Evolutionary conservation across 1,284 basidiomycete species (phyloP), one percentile per base, ranked within the genome.

Genomic region (Apiotrichum domesticum): DNA sequence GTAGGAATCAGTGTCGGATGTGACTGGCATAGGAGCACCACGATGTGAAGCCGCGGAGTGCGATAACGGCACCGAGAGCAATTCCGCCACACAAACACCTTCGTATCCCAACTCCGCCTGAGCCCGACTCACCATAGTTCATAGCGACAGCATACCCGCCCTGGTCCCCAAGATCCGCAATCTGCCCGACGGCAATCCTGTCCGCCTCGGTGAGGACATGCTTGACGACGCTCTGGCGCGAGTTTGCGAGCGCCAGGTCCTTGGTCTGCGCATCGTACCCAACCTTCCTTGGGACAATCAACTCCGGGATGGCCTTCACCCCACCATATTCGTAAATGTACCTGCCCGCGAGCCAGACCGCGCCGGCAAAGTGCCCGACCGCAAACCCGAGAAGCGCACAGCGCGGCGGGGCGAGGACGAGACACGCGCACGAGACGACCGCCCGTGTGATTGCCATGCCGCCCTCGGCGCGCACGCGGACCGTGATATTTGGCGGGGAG

Each of bases 161-260:
- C 75, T 96, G 92, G 71, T 93, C 87, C 52, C 85, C 80, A 45
- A 94, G 77, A 11, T 87, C 85, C 57, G 89, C 90, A 62, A 91
- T 84, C 65, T 82, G 83, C 0, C 89, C 88, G 32, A 97, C 81
- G 2, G 94, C 83, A 48, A 98, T 79, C 66, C 96, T 92, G 75
- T 99, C 96, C 9, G 90, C 92, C 72, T 98, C 96, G 0, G 94
- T 98, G 35, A 99, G 79, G 62, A 95, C 82, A 70, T 98, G 94
- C 73, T 98, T 98, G 65, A 98, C 80, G 3, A 96, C 66, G 2
- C 71, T 70, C 52, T 75, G 73, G 5, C 72, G 57, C 6, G 72
- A 90, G 83, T 98, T 90, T 0, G 87, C 89, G 54, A 67, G 54
- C 1, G 73, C 74, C 34, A 75, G 57, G 52, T 14, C 58, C 32